Percentiles rank a stretch among this genome's conserved stretches.
These are phyloP conservation scores for Globisporangium abappressorium DNA, from an alignment of 352 stramenopile genomes.

Conservation along the genomic window DNA sequence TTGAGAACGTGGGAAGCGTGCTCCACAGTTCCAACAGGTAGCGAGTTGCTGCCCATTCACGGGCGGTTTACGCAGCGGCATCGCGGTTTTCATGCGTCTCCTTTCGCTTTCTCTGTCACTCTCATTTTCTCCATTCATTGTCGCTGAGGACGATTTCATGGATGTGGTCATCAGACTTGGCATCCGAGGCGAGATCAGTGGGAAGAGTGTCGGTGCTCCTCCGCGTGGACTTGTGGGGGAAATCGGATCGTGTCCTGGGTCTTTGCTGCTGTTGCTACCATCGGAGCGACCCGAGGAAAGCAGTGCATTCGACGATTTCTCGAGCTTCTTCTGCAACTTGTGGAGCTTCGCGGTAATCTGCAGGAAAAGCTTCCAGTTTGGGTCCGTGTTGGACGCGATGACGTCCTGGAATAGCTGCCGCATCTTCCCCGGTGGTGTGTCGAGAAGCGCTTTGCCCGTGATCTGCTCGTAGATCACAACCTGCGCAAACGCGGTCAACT, in stretches of 20 bases:
- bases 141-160: conserved; percentile 4
- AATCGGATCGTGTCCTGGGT: neutral
- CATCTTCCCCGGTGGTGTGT: conserved; percentile 40
- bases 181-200: conserved; percentile 27
- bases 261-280: neutral
- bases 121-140: conserved; percentile 1
- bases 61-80: conserved; percentile 28
- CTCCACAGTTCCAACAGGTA: conserved; percentile 67
- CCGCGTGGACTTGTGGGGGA: conserved; percentile 6
- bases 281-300: conserved; percentile 2
- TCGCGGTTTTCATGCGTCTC: conserved; percentile 14
- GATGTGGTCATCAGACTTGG: conserved; percentile 11
- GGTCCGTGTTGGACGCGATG: conserved; percentile 26
- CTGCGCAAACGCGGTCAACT: conserved; percentile 47
- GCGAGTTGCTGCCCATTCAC: conserved; percentile 29
- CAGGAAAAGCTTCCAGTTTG: conserved; percentile 52
- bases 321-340: conserved; percentile 40
- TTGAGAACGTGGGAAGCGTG: conserved; percentile 42
- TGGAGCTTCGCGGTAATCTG: conserved; percentile 36
- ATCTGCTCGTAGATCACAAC: conserved; percentile 61
- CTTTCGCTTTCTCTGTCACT: conserved; percentile 3
- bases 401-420: conserved; percentile 38
- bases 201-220: conserved; percentile 18
- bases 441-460: conserved; percentile 51
- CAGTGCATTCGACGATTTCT: conserved; percentile 4